These are phyloP conservation scores for Hypoxylon perforatum DNA, from an alignment of 495 filamentous ascomycete species.

Conservation along the genomic window DNA sequence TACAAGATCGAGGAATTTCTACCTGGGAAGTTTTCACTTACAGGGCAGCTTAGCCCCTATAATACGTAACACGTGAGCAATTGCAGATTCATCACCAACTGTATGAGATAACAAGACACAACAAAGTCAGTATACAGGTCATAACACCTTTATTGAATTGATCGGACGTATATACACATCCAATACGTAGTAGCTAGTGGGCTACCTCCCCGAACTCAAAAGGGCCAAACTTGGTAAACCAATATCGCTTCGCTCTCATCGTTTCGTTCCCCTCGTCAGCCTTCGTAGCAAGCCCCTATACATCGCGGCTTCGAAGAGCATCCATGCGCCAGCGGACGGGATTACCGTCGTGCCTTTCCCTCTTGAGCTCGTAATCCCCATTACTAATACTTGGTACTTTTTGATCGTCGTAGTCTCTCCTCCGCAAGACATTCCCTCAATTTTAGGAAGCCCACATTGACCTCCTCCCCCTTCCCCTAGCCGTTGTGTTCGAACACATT, in stretches of 20 bases:
- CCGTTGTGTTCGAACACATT: conserved; percentile 20
- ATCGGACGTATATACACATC: conserved; percentile 8
- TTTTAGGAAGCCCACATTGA: conserved; percentile 1
- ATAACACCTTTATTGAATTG: conserved; percentile 16
- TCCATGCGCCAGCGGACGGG: conserved; percentile 8
- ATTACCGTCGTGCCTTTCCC: conserved; percentile 7
- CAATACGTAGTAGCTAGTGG: conserved; percentile 3
- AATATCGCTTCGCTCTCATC: conserved; percentile 13
- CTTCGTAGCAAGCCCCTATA: conserved; percentile 10
- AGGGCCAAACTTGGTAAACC: conserved; percentile 5
- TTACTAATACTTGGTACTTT: conserved; percentile 23
- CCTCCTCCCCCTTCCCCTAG: conserved; percentile 8
- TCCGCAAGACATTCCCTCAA: conserved; percentile 1
- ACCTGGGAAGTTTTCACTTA: too few relatives aligned
- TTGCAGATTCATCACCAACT: background rate
- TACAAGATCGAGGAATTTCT: too few relatives aligned
- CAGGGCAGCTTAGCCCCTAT: too few relatives aligned
- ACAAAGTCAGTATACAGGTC: background rate
- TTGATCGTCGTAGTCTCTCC: conserved; percentile 1
- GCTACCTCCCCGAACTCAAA: background rate
- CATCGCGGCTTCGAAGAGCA: conserved; percentile 6
- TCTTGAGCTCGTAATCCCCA: conserved; percentile 6
- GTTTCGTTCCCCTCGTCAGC: conserved; percentile 20
- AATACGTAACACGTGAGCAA: too few relatives aligned
- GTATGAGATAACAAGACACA: background rate